Base-by-base conservation (phyloP, 192 early-diverging fungal species). In the Phycomyces blakesleeanus region DNA sequence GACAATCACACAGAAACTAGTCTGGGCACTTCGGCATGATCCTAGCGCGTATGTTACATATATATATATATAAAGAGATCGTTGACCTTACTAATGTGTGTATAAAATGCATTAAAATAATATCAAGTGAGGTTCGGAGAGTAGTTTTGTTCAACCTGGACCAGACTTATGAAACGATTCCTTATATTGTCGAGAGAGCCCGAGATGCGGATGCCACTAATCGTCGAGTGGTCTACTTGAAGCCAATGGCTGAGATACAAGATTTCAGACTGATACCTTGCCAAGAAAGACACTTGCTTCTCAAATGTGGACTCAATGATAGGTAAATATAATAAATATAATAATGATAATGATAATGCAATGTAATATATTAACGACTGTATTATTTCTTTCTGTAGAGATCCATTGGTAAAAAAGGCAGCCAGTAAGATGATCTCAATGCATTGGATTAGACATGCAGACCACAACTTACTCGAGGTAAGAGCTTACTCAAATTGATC, bases 261-360 rank as follows among this genome's bases (percentile, higher is more conserved):
- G 88, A 91, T 71, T 89, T 91, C 69, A 80, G 79, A 21, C 55
- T 83, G 50, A 67, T 96, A 10, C 83, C 83, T 16, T 81, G 86
- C 26, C 82, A 85, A 14, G 84, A 89, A 20, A 80, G 91, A 18
- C 87, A 92, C 50, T 70, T 80, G 44, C 70, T 96, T 38, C 75
- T 95, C 34, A 75, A 81, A 6, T 85, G 81, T 51, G 93, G 92
- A 5, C 72, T 95, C 38, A 86, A 82, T n/a, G 93, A 95, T 76
- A 85, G 90, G 85, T 86, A 34, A n/a, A n/a, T n/a, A n/a, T n/a
- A n/a, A n/a, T n/a, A n/a, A n/a, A n/a, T n/a, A n/a, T n/a, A n/a
- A n/a, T n/a, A n/a, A n/a, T n/a, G n/a, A n/a, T n/a, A n/a, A n/a
- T n/a, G n/a, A n/a, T n/a, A n/a, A n/a, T n/a, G n/a, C n/a, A n/a